Evolutionary conservation across 176 grass and related monocot genomes (phyloP).

Genomic region (Typha latifolia): DNA sequence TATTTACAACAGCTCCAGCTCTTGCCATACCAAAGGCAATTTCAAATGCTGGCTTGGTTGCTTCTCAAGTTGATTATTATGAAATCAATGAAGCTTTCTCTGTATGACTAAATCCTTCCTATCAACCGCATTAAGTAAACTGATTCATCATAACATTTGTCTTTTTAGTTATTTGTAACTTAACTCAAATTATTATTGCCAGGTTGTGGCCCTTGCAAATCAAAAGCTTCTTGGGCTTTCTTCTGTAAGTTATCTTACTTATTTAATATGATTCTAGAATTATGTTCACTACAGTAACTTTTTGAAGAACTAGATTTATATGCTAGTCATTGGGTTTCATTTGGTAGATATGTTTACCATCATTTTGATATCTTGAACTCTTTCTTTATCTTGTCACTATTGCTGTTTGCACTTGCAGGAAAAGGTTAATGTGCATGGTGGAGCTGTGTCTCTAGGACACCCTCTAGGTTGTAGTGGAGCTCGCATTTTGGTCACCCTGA

Average conservation of each 20-base stretch:
- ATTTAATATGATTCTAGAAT: not conserved
- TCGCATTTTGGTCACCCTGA: constrained; percentile 72
- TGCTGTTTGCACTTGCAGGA: constrained; percentile 36
- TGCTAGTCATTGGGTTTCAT: too few species aligned
- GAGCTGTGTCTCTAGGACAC: constrained; percentile 81
- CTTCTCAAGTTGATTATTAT: constrained; percentile 87
- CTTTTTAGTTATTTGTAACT: not conserved
- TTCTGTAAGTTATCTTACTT: constrained; percentile 41
- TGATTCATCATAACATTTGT: not conserved
- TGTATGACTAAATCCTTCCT: constrained; percentile 21
- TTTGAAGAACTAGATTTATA: too few species aligned
- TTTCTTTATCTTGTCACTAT: not conserved
- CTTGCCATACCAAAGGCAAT: constrained; percentile 89
- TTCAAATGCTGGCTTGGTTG: constrained; percentile 46
- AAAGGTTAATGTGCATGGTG: constrained; percentile 90
- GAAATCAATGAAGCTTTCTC: constrained; percentile 98
- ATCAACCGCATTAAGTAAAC: not conserved
- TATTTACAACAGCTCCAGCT: constrained; percentile 87
- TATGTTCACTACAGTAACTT: not conserved
- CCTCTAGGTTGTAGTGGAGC: constrained; percentile 92
- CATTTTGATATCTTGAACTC: too few species aligned
- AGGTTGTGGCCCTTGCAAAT: constrained; percentile 95
- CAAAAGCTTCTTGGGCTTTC: constrained; percentile 90
- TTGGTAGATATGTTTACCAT: too few species aligned
- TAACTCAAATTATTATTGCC: constrained; percentile 12